Evolutionary conservation across 2,329 filamentous ascomycete genomes (phyloP), one percentile per base, ranked within the genome.

Genomic region (Byssothecium circinans): DNA sequence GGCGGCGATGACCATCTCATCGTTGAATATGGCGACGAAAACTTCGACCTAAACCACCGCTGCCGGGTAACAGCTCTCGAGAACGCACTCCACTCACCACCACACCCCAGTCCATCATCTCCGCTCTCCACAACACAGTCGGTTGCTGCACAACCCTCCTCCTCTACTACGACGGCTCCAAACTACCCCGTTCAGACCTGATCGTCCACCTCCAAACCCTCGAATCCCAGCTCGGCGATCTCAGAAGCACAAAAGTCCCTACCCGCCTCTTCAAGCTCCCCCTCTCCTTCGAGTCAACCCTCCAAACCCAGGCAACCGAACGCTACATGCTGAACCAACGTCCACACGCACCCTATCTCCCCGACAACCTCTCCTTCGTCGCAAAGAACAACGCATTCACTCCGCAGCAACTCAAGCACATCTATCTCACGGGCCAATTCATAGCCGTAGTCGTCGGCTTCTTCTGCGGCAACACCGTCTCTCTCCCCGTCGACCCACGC

Each of bases 281-380:
- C 0, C 64, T 76, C 22, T 70, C 69, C 10, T 76, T 75, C 56
- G 68, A 74, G 34, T 71, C 66, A 34, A 70, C 70, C 47, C 67
- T 70, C 14, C 73, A 75, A 50, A 61, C 74, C 17, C 76, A 80
- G 27, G 82, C 83, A 0, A 76, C 83, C 0, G 70, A 80, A 37
- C 75, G 83, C 3, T 87, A 87, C 64, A 79, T 79, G 60, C 79
- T 80, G 19, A 85, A 82, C 0, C 82, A 84, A 52, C 76, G 84
- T 6, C 75, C 79, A 1, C 77, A 82, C 40, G 84, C 84, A 0
- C 77, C 81, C 0, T 87, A 84, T 59, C 72, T 86, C 0, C 84
- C 84, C 0, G 80, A 82, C 54, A 85, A 85, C 44, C 73, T 85
- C 33, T 74, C 78, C 1, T 87, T 86, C 46, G 71, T 75, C 1